Evolutionary conservation across 179 eudicot genomes (phyloP).

Genomic region (Pouteria campechiana): DNA sequence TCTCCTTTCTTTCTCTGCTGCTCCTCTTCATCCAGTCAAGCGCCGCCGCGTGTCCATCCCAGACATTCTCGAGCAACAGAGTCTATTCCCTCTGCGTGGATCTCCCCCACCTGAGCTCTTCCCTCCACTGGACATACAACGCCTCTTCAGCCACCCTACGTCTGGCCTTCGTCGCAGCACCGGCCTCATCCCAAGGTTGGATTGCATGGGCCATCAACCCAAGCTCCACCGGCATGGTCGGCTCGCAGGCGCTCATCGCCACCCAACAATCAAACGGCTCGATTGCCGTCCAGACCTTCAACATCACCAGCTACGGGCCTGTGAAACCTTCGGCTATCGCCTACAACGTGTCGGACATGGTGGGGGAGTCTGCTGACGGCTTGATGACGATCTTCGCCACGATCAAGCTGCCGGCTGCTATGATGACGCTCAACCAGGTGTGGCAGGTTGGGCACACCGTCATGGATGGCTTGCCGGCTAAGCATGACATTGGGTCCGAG

Average conservation of each 20-base stretch:
- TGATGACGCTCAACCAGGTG: conserved; percentile 25
- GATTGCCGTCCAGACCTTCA: conserved; percentile 32
- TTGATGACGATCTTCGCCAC: conserved; percentile 37
- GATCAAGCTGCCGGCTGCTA: conserved; percentile 16
- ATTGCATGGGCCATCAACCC: conserved; percentile 84
- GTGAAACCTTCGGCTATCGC: conserved; percentile 12
- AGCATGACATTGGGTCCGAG: conserved; percentile 18
- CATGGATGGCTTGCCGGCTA: conserved; percentile 6
- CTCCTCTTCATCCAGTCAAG: conserved; percentile 5
- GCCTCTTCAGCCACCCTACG: conserved; percentile 26
- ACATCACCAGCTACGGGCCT: conserved; percentile 21
- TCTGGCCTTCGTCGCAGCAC: conserved; percentile 52
- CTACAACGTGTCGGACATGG: conserved; percentile 25
- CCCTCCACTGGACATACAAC: conserved; percentile 52
- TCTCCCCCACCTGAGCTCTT: conserved; percentile 29
- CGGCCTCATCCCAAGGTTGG: conserved; percentile 46
- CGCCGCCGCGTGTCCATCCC: conserved; percentile 36
- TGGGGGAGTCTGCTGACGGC: conserved; percentile 34
- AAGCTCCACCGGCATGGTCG: conserved; percentile 36
- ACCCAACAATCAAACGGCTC: conserved; percentile 18
- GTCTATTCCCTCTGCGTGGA: conserved; percentile 26
- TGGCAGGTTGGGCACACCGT: conserved; percentile 54
- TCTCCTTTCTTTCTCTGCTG: no score
- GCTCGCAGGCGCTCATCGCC: conserved; percentile 55
- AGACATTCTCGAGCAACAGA: conserved; percentile 28